Conservation (phyloP, 768 basidiomycete species). For the Amanita inopinata region DNA sequence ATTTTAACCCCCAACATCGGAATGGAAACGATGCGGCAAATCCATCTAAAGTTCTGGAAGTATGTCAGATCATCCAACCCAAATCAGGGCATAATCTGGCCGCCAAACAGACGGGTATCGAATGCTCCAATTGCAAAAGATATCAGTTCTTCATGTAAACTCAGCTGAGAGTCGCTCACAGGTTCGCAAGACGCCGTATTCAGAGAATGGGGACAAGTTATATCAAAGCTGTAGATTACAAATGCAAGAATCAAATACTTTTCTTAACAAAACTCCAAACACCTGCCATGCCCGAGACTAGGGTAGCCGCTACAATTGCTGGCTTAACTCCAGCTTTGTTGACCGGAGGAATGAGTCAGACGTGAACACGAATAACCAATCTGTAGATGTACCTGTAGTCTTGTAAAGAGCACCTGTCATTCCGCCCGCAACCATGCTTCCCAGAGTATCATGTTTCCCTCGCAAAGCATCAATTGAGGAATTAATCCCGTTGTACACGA, state of each 20-base stretch:
- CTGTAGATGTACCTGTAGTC: conserved; percentile 69
- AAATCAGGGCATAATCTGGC: conserved; percentile 33
- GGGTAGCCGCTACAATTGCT: conserved; percentile 78
- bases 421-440: conserved; percentile 88
- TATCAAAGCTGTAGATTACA: conserved; percentile 37
- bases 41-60: conserved; percentile 37
- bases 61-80: conserved; percentile 33
- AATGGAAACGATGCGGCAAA: conserved; percentile 23
- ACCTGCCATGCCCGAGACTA: conserved; percentile 86
- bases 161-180: conserved; percentile 30
- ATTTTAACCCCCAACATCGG: conserved; percentile 16
- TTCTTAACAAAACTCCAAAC: conserved; percentile 94
- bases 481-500: conserved; percentile 95
- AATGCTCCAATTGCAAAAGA: conserved; percentile 21
- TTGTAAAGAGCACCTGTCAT: conserved; percentile 88
- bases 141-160: conserved; percentile 19
- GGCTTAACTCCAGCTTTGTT: conserved; percentile 88
- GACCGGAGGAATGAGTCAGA: conserved; percentile 27
- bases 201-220: conserved; percentile 36
- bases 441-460: conserved; percentile 85
- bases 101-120: conserved; percentile 32
- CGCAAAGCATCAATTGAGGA: conserved; percentile 83
- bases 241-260: conserved; percentile 53
- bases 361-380: conserved; percentile 19
- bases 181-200: conserved; percentile 33